phyloP scores from a whole-genome alignment of 495 filamentous ascomycete genomes.

The Thermothielavioides terrestris region DNA sequence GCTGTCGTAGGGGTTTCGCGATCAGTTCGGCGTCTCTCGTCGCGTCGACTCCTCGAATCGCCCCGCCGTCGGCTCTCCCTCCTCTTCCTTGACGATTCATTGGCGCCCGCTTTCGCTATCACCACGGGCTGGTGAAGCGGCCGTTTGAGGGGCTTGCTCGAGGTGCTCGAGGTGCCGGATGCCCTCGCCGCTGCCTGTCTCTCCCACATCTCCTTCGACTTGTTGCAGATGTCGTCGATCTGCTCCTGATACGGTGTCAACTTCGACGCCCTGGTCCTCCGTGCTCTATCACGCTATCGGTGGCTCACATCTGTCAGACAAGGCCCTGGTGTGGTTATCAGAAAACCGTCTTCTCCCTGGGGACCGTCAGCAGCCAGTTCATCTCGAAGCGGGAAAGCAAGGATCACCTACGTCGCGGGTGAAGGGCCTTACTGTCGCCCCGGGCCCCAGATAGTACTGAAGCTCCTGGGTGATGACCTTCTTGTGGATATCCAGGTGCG shows the following conservation, averaged over 20 bases:
- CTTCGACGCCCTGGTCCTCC: conserved; percentile 8
- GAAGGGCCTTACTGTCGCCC: conserved; percentile 45
- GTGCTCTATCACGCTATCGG: neutral
- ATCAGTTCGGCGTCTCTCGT: conserved; percentile 22
- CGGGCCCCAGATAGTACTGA: conserved; percentile 47
- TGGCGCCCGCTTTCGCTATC: conserved; percentile 36
- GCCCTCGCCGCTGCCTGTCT: conserved; percentile 46
- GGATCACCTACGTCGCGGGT: conserved; percentile 39
- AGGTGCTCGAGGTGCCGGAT: conserved; percentile 36
- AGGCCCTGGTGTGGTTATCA: conserved; percentile 46
- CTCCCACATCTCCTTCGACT: conserved; percentile 49
- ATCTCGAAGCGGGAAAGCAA: conserved; percentile 6
- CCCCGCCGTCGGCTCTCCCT: conserved; percentile 22
- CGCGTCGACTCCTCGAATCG: conserved; percentile 16
- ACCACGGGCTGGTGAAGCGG: conserved; percentile 47
- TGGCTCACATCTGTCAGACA: conserved; percentile 47
- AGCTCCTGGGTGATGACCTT: conserved; percentile 50
- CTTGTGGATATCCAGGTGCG: conserved; percentile 48
- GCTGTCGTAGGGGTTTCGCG: conserved; percentile 2
- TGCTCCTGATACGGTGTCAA: conserved; percentile 42
- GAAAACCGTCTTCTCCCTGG: conserved; percentile 48
- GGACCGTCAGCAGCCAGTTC: conserved; percentile 23
- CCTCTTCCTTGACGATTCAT: conserved; percentile 22
- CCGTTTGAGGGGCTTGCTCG: conserved; percentile 43
- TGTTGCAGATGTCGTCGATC: conserved; percentile 49